Conservation (phyloP, 495 filamentous ascomycete genomes). For the Tetracladium setigerum region DNA sequence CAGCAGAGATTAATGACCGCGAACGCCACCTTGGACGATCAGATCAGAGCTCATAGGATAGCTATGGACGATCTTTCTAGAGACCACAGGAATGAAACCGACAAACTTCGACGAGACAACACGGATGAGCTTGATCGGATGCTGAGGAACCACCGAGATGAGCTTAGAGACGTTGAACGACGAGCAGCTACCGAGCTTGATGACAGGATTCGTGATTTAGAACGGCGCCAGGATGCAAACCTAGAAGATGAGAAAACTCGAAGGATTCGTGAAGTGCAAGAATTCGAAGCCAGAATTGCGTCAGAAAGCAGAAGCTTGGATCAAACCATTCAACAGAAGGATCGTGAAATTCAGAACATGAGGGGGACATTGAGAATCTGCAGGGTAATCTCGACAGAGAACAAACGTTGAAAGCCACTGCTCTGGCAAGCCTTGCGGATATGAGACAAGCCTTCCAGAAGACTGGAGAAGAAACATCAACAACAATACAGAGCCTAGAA, state of each 20-base stretch:
- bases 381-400: constrained; percentile 57
- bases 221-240: constrained; percentile 12
- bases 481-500: constrained; percentile 60
- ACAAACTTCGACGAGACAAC: constrained; percentile 17
- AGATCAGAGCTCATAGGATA: constrained; percentile 37
- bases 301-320: constrained; percentile 57
- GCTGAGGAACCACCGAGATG: constrained; percentile 17
- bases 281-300: constrained; percentile 51
- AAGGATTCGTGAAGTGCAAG: constrained; percentile 55
- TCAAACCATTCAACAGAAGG: constrained; percentile 54
- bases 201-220: constrained; percentile 16
- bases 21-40: constrained; percentile 40
- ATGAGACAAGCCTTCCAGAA: constrained; percentile 45
- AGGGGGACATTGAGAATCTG: constrained; percentile 44
- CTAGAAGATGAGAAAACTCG: constrained; percentile 52
- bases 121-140: constrained; percentile 19
- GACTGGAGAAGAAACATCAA: constrained; percentile 56
- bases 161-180: constrained; percentile 15
- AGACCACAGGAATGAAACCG: constrained; percentile 16
- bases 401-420: constrained; percentile 40
- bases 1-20: constrained; percentile 29
- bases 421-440: constrained; percentile 55
- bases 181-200: constrained; percentile 13
- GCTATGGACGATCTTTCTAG: constrained; percentile 35
- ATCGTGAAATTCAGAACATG: constrained; percentile 48